Evolutionary conservation across 805 yeast species (phyloP).

Genomic region (Metschnikowia baotianmanensis): DNA sequence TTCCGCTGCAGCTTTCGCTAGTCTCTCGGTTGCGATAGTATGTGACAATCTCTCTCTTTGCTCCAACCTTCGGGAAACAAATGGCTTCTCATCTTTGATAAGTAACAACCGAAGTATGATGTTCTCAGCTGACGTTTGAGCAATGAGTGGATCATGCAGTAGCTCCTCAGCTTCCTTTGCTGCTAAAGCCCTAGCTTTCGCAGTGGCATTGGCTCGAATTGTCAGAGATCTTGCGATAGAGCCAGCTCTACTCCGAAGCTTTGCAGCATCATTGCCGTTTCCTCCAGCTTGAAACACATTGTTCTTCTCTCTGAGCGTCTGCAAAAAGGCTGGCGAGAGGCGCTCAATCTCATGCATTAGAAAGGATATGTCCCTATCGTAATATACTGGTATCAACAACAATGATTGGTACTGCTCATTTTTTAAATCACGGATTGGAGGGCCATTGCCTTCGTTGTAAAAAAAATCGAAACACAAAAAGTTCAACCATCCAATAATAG

Average conservation of each 20-base stretch:
- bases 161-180: slow-evolving; percentile 21
- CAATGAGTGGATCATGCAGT: slow-evolving; percentile 34
- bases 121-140: slow-evolving; percentile 54
- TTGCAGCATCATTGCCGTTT: slow-evolving; percentile 13
- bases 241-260: slow-evolving; percentile 35
- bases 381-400: slow-evolving; percentile 60
- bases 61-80: slow-evolving; percentile 56
- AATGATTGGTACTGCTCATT: slow-evolving; percentile 63
- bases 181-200: slow-evolving; percentile 46
- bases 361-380: slow-evolving; percentile 48
- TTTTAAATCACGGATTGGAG: slow-evolving; percentile 61
- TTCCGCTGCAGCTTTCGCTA: slow-evolving; percentile 47
- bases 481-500: slow-evolving; percentile 68
- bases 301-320: slow-evolving; percentile 47
- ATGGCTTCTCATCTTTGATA: slow-evolving; percentile 59
- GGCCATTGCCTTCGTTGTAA: slow-evolving; percentile 80
- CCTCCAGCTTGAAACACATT: slow-evolving; percentile 27
- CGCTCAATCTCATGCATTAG: slow-evolving; percentile 59
- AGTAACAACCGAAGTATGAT: slow-evolving; percentile 69
- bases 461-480: slow-evolving; percentile 69
- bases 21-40: slow-evolving; percentile 52
- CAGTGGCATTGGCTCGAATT: slow-evolving; percentile 68
- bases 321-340: slow-evolving; percentile 52
- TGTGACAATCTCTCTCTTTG: slow-evolving; percentile 60
- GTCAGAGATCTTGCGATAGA: slow-evolving; percentile 64